phyloP scores from a whole-genome alignment of 192 early-diverging fungal species.

The Mortierella alpina region DNA sequence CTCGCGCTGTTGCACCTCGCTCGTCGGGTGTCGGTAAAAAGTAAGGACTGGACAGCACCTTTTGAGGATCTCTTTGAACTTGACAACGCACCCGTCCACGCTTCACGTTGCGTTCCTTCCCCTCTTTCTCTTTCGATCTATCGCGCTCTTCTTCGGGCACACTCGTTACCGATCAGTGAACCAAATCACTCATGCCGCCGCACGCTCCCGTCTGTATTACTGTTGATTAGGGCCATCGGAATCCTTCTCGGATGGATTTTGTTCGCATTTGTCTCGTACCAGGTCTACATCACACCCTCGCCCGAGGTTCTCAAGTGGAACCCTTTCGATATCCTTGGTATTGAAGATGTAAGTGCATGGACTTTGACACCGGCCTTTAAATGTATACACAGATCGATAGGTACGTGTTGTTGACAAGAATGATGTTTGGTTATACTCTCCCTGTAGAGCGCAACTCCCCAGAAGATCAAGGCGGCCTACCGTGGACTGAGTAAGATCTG shows the following conservation, averaged over 20 bases:
- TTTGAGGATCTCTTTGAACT: background rate
- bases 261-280: slow-evolving; percentile 72
- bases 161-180: background rate
- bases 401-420: slow-evolving; percentile 51
- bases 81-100: slow-evolving; percentile 1
- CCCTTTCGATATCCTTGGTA: slow-evolving; percentile 92
- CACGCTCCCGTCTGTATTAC: background rate
- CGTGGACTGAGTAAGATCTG: slow-evolving; percentile 62
- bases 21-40: slow-evolving; percentile 36
- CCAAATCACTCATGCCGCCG: background rate
- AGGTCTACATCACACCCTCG: slow-evolving; percentile 70
- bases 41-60: slow-evolving; percentile 7
- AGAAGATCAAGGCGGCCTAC: slow-evolving; percentile 63
- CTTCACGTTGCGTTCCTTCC: background rate
- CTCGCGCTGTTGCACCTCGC: slow-evolving; percentile 29
- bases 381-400: slow-evolving; percentile 6
- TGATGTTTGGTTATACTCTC: slow-evolving; percentile 34
- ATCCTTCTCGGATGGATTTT: slow-evolving; percentile 74
- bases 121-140: background rate
- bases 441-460: slow-evolving; percentile 46
- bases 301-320: slow-evolving; percentile 84
- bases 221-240: slow-evolving; percentile 45
- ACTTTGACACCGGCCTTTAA: background rate
- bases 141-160: background rate
- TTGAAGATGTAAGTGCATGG: slow-evolving; percentile 66